Evolutionary conservation across 768 basidiomycete species (phyloP), one percentile per base, ranked within the genome.

Genomic region (Calocybe indica): DNA sequence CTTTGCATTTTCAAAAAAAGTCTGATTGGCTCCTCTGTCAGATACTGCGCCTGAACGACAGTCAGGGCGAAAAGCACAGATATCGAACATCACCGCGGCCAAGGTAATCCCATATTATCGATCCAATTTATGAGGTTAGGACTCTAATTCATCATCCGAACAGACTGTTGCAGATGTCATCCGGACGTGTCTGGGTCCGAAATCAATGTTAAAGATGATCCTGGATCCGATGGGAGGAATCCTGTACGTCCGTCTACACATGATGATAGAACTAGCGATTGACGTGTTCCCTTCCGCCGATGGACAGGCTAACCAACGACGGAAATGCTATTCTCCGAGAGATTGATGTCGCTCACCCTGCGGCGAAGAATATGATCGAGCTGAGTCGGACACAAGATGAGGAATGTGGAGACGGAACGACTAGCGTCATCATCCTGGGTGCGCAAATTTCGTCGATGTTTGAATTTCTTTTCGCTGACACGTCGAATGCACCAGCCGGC

Each of bases 181-280:
- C 58, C 69, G 95, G 52, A 98, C 95, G 52, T 98, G 96, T 78
- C 67, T 98, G 33, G 96, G 94, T 1, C 95, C 95, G 1, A 95
- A 96, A 61, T 85, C 96, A 37, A 98, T 98, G 96, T 73, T 98
- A 45, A 99, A 98, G 76, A 98, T 99, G 96, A 96, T 98, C 57
- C 70, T 97, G 38, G 95, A 98, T 71, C 94, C 94, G 1, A 98
- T 99, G 96, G 96, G 96, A 45, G 96, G 96, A 46, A 98, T 99
- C 57, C 61, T 97, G 95, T 95, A 49, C 46, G 83, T 74, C 40
- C 35, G 35, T 29, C 42, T 32, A 33, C 41, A 46, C 46, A 37
- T 31, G 29, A 31, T 44, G 35, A 35, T 31, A 14, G 7, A 4
- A 22, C 22, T 22, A 22, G 22, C 22, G 22, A 4, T 22, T 22